Evolutionary conservation across 345 rosid genomes (phyloP).

Genomic region (Barbarea vulgaris): DNA sequence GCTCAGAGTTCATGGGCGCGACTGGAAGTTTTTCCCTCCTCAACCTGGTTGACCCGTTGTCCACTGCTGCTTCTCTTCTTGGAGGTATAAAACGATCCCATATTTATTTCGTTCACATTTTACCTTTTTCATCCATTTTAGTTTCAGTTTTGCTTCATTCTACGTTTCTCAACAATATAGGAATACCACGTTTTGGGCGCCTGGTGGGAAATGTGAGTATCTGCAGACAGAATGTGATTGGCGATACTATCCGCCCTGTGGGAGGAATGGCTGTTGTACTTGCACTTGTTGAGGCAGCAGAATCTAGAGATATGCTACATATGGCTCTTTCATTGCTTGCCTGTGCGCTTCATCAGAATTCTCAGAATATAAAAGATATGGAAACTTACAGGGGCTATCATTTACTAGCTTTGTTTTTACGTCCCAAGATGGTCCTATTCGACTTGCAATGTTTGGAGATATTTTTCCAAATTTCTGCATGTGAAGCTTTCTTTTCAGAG

Average conservation of each 20-base stretch:
- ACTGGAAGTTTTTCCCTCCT: conserved; percentile 74
- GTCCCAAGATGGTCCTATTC: conserved; percentile 71
- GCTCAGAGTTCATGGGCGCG: conserved; percentile 66
- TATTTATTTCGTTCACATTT: background rate
- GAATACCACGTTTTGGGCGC: conserved; percentile 93
- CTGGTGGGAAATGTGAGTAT: conserved; percentile 72
- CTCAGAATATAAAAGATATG: conserved; percentile 89
- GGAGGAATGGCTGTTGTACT: conserved; percentile 84
- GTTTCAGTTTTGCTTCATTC: background rate
- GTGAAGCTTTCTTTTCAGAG: conserved; percentile 93
- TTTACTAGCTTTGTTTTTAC: conserved; percentile 87
- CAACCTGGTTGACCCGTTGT: conserved; percentile 93
- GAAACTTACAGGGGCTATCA: conserved; percentile 89
- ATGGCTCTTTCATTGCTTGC: conserved; percentile 86
- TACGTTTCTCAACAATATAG: conserved; percentile 40
- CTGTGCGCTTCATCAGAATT: conserved; percentile 83
- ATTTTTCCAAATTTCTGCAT: conserved; percentile 90
- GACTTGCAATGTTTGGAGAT: conserved; percentile 91
- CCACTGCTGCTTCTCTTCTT: conserved; percentile 94
- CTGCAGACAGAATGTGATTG: conserved; percentile 82
- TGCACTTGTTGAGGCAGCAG: conserved; percentile 89
- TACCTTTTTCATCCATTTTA: background rate
- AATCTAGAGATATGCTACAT: conserved; percentile 88
- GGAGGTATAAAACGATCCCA: conserved; percentile 58
- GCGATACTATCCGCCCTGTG: conserved; percentile 74